A percentile compares a stretch with the other conserved stretches of the same genome.
Evolutionary conservation across 2,329 filamentous ascomycete genomes (phyloP).

Genomic region (Fusarium poae): DNA sequence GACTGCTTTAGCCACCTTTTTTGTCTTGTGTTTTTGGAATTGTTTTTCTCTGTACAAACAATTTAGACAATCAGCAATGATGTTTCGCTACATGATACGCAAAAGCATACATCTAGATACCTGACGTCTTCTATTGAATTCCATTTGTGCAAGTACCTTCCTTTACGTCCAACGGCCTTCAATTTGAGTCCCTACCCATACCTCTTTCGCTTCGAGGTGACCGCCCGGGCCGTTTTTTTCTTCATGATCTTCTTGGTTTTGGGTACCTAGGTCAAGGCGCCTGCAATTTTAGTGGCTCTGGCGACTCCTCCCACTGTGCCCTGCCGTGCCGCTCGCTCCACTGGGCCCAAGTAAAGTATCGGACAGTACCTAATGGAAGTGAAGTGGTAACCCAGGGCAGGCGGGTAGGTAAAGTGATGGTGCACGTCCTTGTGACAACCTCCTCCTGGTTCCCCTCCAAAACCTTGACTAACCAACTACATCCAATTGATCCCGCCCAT

Average conservation of each 20-base stretch:
- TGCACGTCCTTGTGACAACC: constrained; percentile 46
- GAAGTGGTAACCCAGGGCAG: constrained; percentile 27
- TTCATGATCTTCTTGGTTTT: constrained; percentile 4
- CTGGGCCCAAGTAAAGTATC: constrained; percentile 2
- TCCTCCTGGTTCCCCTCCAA: constrained; percentile 45
- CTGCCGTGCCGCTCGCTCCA: constrained; percentile 26
- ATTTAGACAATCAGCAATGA: neutral
- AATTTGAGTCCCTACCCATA: neutral
- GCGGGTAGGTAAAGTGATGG: constrained; percentile 13
- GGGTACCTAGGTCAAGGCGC: neutral
- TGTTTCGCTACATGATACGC: neutral
- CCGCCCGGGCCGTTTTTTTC: constrained; percentile 1
- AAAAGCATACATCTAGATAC: neutral
- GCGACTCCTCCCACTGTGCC: constrained; percentile 31
- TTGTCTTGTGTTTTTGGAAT: neutral
- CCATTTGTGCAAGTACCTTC: neutral
- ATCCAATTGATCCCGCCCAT: constrained; percentile 31
- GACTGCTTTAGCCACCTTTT: neutral
- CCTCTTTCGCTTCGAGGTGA: neutral
- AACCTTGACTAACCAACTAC: constrained; percentile 38
- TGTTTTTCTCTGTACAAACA: neutral
- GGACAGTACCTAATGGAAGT: neutral
- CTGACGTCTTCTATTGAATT: neutral
- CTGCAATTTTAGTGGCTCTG: constrained; percentile 31
- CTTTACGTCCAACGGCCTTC: neutral